Evolutionary conservation across 169 alveolate genomes (phyloP).

Genomic region (Condylostoma magnum): DNA sequence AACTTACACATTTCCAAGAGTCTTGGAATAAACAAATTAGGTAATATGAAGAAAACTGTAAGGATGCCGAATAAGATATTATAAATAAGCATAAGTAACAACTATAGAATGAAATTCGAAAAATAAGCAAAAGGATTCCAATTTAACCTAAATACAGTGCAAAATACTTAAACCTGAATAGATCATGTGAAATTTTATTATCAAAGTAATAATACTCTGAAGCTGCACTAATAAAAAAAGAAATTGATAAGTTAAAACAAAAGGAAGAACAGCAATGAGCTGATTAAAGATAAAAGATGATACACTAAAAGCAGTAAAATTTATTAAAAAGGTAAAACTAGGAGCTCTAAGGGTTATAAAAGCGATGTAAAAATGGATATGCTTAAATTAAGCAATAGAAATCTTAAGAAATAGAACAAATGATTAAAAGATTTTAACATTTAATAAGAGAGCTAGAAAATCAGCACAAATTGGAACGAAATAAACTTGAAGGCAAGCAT

Average conservation of each 20-base stretch:
- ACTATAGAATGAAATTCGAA: background rate
- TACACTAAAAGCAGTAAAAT: background rate
- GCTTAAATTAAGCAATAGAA: background rate
- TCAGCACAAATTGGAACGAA: background rate
- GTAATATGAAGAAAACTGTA: background rate
- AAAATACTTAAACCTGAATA: background rate
- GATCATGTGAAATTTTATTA: constrained; percentile 10
- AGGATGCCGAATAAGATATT: constrained; percentile 9
- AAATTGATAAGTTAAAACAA: constrained; percentile 16
- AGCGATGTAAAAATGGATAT: background rate
- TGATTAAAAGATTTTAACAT: constrained; percentile 8
- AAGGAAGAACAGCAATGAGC: constrained; percentile 3
- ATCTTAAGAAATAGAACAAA: constrained; percentile 3
- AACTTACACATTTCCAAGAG: background rate
- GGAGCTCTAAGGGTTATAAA: background rate
- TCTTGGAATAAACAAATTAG: background rate
- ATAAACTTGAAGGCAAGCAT: constrained; percentile 29
- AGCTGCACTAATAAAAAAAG: constrained; percentile 8
- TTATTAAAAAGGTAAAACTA: background rate
- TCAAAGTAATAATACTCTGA: constrained; percentile 16
- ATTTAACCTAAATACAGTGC: constrained; percentile 18
- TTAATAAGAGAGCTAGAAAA: background rate
- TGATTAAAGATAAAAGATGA: background rate
- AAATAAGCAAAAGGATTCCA: constrained; percentile 8
- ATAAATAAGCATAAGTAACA: background rate